These are phyloP conservation scores for Chrysoporthe austroafricana DNA, from an alignment of 2,329 filamentous ascomycete species.

Conservation along the genomic window DNA sequence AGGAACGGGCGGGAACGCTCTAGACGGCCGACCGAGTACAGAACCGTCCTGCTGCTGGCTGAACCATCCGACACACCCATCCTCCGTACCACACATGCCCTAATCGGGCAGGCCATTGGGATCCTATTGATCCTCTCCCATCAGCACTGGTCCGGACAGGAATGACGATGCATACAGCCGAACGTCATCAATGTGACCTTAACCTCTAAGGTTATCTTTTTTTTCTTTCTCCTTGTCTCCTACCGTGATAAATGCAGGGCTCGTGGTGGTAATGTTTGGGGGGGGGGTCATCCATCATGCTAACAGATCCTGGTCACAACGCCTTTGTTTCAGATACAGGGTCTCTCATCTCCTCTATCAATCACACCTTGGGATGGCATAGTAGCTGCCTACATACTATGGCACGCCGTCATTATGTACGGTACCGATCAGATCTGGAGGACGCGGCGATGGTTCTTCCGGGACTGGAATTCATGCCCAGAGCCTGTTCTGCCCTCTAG, in stretches of 20 bases:
- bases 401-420: too few species aligned
- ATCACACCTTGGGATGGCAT: conserved; percentile 1
- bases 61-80: neutral
- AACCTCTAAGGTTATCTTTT: neutral
- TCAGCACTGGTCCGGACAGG: neutral
- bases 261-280: neutral
- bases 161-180: neutral
- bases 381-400: neutral
- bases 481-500: neutral
- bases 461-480: neutral
- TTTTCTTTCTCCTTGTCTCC: neutral
- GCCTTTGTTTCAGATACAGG: conserved; percentile 14
- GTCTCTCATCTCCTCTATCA: neutral
- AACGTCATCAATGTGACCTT: neutral
- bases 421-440: neutral
- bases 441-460: neutral
- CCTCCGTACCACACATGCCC: neutral
- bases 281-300: neutral
- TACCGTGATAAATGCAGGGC: neutral
- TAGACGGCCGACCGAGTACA: neutral
- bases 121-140: neutral
- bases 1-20: neutral
- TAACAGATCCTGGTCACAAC: neutral
- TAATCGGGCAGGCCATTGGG: conserved; percentile 1
- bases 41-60: too few species aligned